Evolutionary conservation across 306 rosid genomes (phyloP), one percentile per base, ranked within the genome.

Genomic region (Fragaria ananassa): DNA sequence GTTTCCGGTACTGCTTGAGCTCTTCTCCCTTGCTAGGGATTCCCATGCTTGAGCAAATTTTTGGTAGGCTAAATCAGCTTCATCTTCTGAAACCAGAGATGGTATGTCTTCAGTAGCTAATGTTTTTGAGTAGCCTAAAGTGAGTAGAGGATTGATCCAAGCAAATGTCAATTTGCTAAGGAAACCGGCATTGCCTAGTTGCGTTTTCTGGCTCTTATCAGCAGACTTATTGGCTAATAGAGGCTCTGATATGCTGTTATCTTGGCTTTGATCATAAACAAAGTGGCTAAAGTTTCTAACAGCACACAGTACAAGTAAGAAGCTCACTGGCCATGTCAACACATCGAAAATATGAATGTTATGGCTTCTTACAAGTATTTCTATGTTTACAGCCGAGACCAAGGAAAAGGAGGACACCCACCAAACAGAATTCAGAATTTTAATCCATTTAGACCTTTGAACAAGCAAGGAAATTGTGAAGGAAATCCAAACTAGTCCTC

Each of bases 121-220:
- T 12, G 93, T 79, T 73, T 84, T 90, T 13, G 83, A 84, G 80
- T 81, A 84, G 27, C 96, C 98, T 57, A 86, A 35, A 23, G 76
- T 49, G 46, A 93, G 88, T 46, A 93, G 85, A 58, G 89, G 75
- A 60, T 83, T 84, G 8, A 90, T 83, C 98, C 98, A 93, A 75
- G 90, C 72, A 82, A 93, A 90, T 21, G 79, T 79, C 67, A 93
- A 60, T 60, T 85, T 90, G 79, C 88, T 84, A 12, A 89, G 51
- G 63, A 89, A 19, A 25, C 81, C 15, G 44, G 86, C 84, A 23
- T 44, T 74, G 44, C 19, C 62, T n/a, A 88, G 54, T 76, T 37
- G 78, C 72, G 82, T 49, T 74, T 41, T 75, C 44, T 58, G 69
- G 78, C 78, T 74, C 4, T 50, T 72, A 50, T 82, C 83, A 46